Percentiles rank a stretch among this genome's conserved stretches.
Evolutionary conservation across 768 basidiomycete genomes (phyloP).

Genomic region (Cystofilobasidium macerans): DNA sequence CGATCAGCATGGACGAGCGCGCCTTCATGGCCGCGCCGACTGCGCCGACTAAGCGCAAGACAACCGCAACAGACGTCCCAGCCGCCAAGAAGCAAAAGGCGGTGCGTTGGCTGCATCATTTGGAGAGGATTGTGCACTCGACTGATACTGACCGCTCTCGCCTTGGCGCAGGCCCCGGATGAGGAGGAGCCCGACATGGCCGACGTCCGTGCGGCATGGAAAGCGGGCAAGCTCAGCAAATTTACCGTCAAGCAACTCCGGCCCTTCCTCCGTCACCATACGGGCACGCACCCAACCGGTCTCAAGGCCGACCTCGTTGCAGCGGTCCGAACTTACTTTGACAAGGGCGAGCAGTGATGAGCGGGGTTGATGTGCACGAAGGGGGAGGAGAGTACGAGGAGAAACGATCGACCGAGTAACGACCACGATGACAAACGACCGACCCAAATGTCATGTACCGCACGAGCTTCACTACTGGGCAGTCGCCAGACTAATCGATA

Average conservation of each 20-base stretch:
- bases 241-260: constrained; percentile 38
- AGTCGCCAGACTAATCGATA: no score
- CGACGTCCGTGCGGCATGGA: constrained; percentile 59
- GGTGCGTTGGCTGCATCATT: constrained; percentile 20
- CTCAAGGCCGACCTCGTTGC: constrained; percentile 14
- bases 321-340: constrained; percentile 7
- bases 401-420: no score
- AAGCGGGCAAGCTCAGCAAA: constrained; percentile 53
- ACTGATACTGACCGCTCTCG: constrained; percentile 2
- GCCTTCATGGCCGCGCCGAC: constrained; percentile 45
- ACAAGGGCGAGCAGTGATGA: not conserved
- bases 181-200: constrained; percentile 57
- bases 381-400: not conserved
- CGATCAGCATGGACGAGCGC: constrained; percentile 54
- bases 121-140: not conserved
- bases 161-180: constrained; percentile 36
- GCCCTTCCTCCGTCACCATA: not conserved
- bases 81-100: constrained; percentile 45
- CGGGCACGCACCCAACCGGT: not conserved
- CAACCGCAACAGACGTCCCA: not conserved
- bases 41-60: constrained; percentile 52
- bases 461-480: no score
- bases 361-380: not conserved
- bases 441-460: no score
- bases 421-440: no score